Evolutionary conservation across 352 stramenopile genomes (phyloP).

Genomic region (Phytopythium aichiense): DNA sequence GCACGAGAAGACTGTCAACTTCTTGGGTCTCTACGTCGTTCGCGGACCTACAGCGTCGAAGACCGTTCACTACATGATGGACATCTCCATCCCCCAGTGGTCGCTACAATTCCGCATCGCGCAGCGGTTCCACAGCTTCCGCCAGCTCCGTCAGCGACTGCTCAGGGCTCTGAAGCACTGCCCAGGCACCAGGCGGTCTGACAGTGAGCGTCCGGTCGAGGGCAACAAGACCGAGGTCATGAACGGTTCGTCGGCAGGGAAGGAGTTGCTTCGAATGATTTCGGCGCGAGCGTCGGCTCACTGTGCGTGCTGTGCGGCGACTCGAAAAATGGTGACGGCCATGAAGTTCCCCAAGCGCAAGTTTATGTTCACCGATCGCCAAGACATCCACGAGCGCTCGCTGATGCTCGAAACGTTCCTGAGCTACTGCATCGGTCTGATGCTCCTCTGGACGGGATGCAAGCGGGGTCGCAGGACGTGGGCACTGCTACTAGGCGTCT

Average conservation of each 20-base stretch:
- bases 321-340: constrained; percentile 29
- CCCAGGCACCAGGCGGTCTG: constrained; percentile 15
- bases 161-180: constrained; percentile 42
- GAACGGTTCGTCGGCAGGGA: constrained; percentile 13
- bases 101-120: constrained; percentile 43
- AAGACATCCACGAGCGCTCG: constrained; percentile 46
- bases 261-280: constrained; percentile 23
- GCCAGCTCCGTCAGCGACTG: constrained; percentile 43
- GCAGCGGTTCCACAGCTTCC: constrained; percentile 59
- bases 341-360: constrained; percentile 52
- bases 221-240: constrained; percentile 7
- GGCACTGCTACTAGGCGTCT: constrained; percentile 37
- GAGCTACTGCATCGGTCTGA: constrained; percentile 25
- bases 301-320: constrained; percentile 34
- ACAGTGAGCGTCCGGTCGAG: constrained; percentile 12
- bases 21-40: constrained; percentile 51
- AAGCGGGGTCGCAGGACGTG: constrained; percentile 43
- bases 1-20: constrained; percentile 42
- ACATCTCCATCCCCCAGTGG: constrained; percentile 35
- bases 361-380: constrained; percentile 34
- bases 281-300: constrained; percentile 18
- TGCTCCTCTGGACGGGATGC: constrained; percentile 44
- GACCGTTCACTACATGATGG: constrained; percentile 68
- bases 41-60: constrained; percentile 40
- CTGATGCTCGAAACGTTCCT: constrained; percentile 53